A percentile compares a stretch with the other conserved stretches of the same genome.
Evolutionary conservation across 2,329 filamentous ascomycete species (phyloP).

Genomic region (Apiospora kogelbergensis): DNA sequence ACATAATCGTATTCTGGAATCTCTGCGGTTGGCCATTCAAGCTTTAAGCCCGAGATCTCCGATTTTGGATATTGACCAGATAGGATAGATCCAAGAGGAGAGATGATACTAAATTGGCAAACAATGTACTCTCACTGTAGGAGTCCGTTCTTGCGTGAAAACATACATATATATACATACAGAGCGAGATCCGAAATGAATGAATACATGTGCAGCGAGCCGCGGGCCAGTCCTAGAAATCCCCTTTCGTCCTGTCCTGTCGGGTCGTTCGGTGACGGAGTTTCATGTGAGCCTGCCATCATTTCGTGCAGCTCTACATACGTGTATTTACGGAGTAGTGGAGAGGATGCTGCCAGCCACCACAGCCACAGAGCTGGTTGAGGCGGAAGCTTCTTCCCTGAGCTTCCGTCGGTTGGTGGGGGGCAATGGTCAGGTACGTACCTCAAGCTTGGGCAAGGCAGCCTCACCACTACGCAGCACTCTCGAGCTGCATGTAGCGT

Average conservation of each 20-base stretch:
- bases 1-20: not conserved
- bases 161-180: not conserved
- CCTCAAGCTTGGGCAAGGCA: slow-evolving; percentile 23
- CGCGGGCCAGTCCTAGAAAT: not conserved
- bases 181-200: not conserved
- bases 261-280: not conserved
- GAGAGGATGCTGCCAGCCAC: not conserved
- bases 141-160: no score
- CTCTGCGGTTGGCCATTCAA: not conserved
- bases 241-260: not conserved
- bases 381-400: slow-evolving; percentile 6
- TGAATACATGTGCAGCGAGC: not conserved
- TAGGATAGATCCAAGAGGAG: not conserved
- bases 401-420: not conserved
- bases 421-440: not conserved
- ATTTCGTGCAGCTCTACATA: not conserved
- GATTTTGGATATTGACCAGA: not conserved
- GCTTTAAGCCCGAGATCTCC: not conserved
- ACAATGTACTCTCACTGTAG: not conserved
- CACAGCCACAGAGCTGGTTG: not conserved
- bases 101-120: not conserved
- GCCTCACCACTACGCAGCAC: slow-evolving; percentile 31
- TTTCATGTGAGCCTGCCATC: not conserved
- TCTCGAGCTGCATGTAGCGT: not conserved
- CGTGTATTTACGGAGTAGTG: not conserved